A percentile compares a stretch with the other conserved stretches of the same genome.
These are phyloP conservation scores for Arthrobotrys musiformis DNA, from an alignment of 2,329 filamentous ascomycete genomes.

Conservation along the genomic window DNA sequence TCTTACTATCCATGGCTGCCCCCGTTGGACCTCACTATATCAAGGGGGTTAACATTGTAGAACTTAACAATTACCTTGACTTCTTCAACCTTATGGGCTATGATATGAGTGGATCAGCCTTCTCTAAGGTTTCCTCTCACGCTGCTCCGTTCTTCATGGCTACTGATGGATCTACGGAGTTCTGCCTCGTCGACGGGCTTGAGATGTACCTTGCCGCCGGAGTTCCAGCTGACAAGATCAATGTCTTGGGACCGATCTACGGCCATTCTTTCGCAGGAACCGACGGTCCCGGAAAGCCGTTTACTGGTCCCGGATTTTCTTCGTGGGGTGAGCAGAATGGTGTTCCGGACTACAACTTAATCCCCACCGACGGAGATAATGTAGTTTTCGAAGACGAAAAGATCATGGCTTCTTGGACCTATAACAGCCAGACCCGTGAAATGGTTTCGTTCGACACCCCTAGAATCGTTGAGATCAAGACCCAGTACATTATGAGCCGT, in stretches of 20 bases:
- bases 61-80: conserved; percentile 74
- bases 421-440: conserved; percentile 71
- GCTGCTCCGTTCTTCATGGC: conserved; percentile 80
- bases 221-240: conserved; percentile 77
- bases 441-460: conserved; percentile 85
- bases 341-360: conserved; percentile 86
- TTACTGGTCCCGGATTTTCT: conserved; percentile 77
- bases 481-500: conserved; percentile 73
- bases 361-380: conserved; percentile 74
- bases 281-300: conserved; percentile 73
- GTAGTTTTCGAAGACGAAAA: conserved; percentile 73
- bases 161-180: conserved; percentile 73
- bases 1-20: conserved; percentile 67
- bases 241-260: conserved; percentile 92
- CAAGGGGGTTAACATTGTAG: conserved; percentile 71
- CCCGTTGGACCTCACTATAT: conserved; percentile 66
- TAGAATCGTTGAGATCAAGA: conserved; percentile 75
- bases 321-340: conserved; percentile 70
- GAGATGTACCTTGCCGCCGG: conserved; percentile 74
- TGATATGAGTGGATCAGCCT: conserved; percentile 79
- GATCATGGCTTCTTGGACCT: conserved; percentile 80
- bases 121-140: conserved; percentile 78
- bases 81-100: conserved; percentile 90
- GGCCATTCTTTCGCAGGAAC: conserved; percentile 86
- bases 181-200: conserved; percentile 78